Evolutionary conservation across 305 asterid genomes (phyloP).

Genomic region (Stenogyne calaminthoides): DNA sequence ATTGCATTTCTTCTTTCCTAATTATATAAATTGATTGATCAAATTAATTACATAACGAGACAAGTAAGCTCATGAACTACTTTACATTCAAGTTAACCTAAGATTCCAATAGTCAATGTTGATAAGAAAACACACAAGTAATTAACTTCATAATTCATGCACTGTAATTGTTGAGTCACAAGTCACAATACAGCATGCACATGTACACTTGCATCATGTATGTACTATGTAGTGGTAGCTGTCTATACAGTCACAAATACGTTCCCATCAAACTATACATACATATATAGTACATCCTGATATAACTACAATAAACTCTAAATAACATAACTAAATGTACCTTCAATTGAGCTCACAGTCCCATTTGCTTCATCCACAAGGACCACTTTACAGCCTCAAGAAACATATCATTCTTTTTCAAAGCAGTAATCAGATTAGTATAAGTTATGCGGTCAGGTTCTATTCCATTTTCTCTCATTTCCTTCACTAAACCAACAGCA

Average conservation of each 20-base stretch:
- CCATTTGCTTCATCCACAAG: slow-evolving; percentile 95
- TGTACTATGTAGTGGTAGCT: background rate
- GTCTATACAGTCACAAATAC: background rate
- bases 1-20: background rate
- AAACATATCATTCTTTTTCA: slow-evolving; percentile 75
- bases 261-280: background rate
- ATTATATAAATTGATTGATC: background rate
- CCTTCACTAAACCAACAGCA: slow-evolving; percentile 75
- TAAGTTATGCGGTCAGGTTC: slow-evolving; percentile 76
- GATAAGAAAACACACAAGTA: background rate
- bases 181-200: background rate
- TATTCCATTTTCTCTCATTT: slow-evolving; percentile 75
- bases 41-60: background rate
- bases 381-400: slow-evolving; percentile 96
- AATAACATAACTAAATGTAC: background rate
- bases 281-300: background rate
- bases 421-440: slow-evolving; percentile 61
- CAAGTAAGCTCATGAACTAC: background rate
- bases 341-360: slow-evolving; percentile 38
- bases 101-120: background rate
- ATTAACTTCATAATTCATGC: background rate
- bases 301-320: background rate
- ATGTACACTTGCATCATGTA: no score
- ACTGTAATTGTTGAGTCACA: no score
- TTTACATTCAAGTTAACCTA: background rate